Evolutionary conservation across 495 filamentous ascomycete species (phyloP), one percentile per base, ranked within the genome.

Genomic region (Neurospora sp.): DNA sequence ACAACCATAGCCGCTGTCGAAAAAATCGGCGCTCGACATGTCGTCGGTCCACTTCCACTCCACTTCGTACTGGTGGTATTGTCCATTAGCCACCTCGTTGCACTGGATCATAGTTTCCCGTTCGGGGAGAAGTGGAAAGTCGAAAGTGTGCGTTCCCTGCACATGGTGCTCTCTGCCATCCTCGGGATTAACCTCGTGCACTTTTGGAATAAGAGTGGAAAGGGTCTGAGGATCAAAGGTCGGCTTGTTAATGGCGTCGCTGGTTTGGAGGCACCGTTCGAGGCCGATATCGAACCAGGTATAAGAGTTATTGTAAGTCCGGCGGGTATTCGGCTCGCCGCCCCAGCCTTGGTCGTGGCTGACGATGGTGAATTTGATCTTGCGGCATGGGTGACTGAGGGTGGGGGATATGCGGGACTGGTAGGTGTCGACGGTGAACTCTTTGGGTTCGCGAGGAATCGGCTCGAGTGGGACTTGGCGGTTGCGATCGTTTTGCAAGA

Each of bases 251-350:
- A 31, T 42, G 31, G 6, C 68, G 20, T 68, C 68, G 16, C 70
- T 37, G 16, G 78, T 75, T 0, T 71, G 59, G 69, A 71, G 71
- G 41, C 82, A 79, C 16, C 83, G 80, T 68, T 88, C 86, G 20
- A 86, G 73, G 0, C 89, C 89, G 5, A 83, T 86, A 61, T 92
- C 91, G 75, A 93, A 93, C 91, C 91, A 94, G 0, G 91, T 92
- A 78, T 81, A 91, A 0, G 89, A 90, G 16, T 76, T 80, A 5
- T 80, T 71, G 75, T 88, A 92, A n/a, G 85, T 87, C 48, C 85
- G 80, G 6, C 81, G 77, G 40, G 82, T 74, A 1, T 69, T 27
- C 5, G 37, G 20, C 1, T 79, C 75, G 5, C 83, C 80, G 53
- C 85, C 85, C 82, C 83, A 90, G 3, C 91, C 92, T 76, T 94